A percentile compares a stretch with the other conserved stretches of the same genome.
Conservation (phyloP, 2,329 filamentous ascomycete genomes). For the Claviceps fusiformis region DNA sequence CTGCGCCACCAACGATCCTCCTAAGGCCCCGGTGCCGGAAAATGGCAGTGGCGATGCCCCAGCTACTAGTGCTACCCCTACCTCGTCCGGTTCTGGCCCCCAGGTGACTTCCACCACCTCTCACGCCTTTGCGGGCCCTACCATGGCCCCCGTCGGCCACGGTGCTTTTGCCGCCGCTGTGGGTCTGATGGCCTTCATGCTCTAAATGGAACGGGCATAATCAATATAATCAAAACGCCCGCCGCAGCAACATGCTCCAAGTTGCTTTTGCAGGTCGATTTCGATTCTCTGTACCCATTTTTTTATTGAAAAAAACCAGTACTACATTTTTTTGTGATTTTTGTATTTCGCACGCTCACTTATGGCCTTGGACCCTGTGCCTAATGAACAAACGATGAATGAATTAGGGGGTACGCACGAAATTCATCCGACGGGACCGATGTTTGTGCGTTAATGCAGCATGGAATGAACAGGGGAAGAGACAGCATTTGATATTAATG, state of each 20-base stretch:
- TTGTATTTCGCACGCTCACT: conserved; percentile 4
- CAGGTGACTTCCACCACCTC: conserved; percentile 19
- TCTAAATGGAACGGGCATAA: conserved; percentile 20
- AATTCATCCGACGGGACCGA: conserved; percentile 6
- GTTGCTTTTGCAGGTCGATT: conserved; percentile 9
- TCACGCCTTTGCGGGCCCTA: conserved; percentile 23
- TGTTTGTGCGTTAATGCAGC: background rate
- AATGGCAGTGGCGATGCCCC: conserved; percentile 11
- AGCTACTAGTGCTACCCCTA: conserved; percentile 13
- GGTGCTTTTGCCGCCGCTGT: conserved; percentile 34
- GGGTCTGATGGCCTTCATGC: conserved; percentile 37
- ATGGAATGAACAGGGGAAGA: conserved; percentile 1
- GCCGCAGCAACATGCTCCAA: background rate
- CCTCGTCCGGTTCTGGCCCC: conserved; percentile 12
- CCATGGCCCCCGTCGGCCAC: conserved; percentile 29
- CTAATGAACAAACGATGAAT: conserved; percentile 12
- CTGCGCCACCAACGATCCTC: conserved; percentile 28
- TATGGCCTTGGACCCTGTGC: background rate
- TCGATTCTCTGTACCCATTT: conserved; percentile 20
- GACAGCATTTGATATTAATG: conserved; percentile 10
- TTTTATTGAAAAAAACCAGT: conserved; percentile 17
- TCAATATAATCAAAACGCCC: conserved; percentile 1
- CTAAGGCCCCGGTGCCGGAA: conserved; percentile 16
- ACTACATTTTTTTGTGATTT: conserved; percentile 13
- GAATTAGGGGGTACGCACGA: conserved; percentile 9